A percentile compares a stretch with the other conserved stretches of the same genome.
Conservation (phyloP, 306 rosid species). For the Cucurbita maxima region DNA sequence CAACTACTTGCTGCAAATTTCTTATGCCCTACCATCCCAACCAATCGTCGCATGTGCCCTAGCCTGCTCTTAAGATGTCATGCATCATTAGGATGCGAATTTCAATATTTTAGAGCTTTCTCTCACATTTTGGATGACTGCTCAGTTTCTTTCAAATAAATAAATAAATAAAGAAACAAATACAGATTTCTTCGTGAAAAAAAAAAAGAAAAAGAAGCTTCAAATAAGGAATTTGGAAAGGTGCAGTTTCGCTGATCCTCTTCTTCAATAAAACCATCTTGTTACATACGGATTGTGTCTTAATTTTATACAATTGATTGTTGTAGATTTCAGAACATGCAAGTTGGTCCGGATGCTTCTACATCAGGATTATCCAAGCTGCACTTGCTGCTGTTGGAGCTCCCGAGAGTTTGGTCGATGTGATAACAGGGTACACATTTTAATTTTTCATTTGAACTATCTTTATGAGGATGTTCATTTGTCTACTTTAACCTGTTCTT, state of each 20-base stretch:
- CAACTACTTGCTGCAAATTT: not conserved
- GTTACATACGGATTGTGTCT: not conserved
- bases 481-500: slow-evolving; percentile 9
- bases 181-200: not conserved
- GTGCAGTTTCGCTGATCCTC: not conserved
- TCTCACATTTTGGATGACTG: not conserved
- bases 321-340: slow-evolving; percentile 87
- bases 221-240: not conserved
- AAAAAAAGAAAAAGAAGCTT: not conserved
- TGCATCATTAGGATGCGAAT: not conserved
- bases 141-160: not conserved
- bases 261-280: not conserved
- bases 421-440: slow-evolving; percentile 69
- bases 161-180: no score
- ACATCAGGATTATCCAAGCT: slow-evolving; percentile 80
- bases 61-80: slow-evolving; percentile 2
- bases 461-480: not conserved
- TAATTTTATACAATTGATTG: not conserved
- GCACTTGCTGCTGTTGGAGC: slow-evolving; percentile 99
- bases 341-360: slow-evolving; percentile 99
- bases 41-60: not conserved
- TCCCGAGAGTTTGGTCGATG: slow-evolving; percentile 91
- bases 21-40: not conserved
- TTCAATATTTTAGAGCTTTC: not conserved
- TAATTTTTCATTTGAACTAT: slow-evolving; percentile 4